Conservation (phyloP, 2,329 filamentous ascomycete genomes). For the Ophiostoma ips region DNA sequence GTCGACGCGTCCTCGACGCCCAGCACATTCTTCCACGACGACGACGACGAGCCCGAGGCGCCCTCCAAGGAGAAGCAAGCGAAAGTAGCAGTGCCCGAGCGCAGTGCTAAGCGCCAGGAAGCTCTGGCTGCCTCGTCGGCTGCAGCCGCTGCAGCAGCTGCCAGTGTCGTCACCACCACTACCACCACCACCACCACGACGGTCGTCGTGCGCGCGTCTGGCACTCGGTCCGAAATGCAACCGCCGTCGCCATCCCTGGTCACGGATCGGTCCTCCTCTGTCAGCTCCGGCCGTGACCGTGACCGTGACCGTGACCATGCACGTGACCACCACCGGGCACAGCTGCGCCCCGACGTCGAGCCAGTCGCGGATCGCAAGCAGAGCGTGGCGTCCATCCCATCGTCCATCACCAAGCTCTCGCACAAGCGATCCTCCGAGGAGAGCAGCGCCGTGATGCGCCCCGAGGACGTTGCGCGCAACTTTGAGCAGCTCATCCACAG, state of each 20-base stretch:
- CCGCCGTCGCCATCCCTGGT: constrained; percentile 2
- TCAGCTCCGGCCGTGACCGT: constrained; percentile 3
- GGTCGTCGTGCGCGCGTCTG: background rate
- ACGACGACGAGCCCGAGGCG: constrained; percentile 24
- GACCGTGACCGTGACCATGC: no score
- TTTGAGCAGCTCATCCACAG: constrained; percentile 73
- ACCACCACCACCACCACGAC: constrained; percentile 1
- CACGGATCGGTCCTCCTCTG: background rate
- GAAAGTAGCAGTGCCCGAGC: constrained; percentile 9
- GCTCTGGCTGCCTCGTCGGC: background rate
- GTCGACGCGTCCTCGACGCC: no score
- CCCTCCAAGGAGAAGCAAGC: constrained; percentile 16
- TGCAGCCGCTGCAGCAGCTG: constrained; percentile 19
- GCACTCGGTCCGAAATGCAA: background rate
- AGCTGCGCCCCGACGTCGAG: constrained; percentile 3
- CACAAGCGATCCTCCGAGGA: constrained; percentile 45
- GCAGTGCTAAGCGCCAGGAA: constrained; percentile 11
- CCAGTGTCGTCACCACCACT: no score
- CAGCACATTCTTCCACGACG: constrained; percentile 23
- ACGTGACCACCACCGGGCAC: constrained; percentile 1
- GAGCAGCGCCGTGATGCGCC: constrained; percentile 33
- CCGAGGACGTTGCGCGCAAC: constrained; percentile 49
- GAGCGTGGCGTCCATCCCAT: constrained; percentile 34
- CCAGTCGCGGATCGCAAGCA: constrained; percentile 20
- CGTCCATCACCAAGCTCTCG: constrained; percentile 36